These are phyloP conservation scores for Coemansia sp. DNA, from an alignment of 192 early-diverging fungal species.

Conservation along the genomic window DNA sequence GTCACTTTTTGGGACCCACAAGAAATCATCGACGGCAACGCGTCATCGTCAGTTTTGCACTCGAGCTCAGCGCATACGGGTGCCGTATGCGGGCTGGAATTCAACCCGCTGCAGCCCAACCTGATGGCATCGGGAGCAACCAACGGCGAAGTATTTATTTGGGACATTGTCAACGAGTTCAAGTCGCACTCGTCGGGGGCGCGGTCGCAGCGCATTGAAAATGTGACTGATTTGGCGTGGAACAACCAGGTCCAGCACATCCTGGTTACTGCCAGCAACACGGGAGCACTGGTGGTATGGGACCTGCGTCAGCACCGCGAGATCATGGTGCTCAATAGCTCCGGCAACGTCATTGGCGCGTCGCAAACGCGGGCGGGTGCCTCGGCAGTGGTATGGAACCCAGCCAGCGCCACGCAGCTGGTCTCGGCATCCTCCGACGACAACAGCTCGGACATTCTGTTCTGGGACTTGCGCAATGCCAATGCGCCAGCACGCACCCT, in stretches of 20 bases:
- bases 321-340: slow-evolving; percentile 70
- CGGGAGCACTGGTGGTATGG: slow-evolving; percentile 94
- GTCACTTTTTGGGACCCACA: slow-evolving; percentile 82
- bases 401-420: slow-evolving; percentile 90
- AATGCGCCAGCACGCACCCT: slow-evolving; percentile 85
- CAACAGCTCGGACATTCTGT: slow-evolving; percentile 75
- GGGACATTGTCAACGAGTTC: slow-evolving; percentile 87
- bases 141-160: slow-evolving; percentile 91
- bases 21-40: slow-evolving; percentile 62
- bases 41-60: slow-evolving; percentile 60
- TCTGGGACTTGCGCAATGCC: slow-evolving; percentile 97
- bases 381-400: slow-evolving; percentile 88
- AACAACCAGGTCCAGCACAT: slow-evolving; percentile 92
- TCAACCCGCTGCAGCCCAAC: slow-evolving; percentile 83
- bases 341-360: slow-evolving; percentile 52
- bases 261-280: slow-evolving; percentile 85
- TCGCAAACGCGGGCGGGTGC: slow-evolving; percentile 67
- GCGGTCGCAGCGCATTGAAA: slow-evolving; percentile 80
- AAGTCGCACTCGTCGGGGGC: slow-evolving; percentile 87
- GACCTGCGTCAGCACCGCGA: slow-evolving; percentile 87
- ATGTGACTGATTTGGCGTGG: slow-evolving; percentile 87
- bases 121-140: slow-evolving; percentile 85
- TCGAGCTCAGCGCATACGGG: slow-evolving; percentile 77
- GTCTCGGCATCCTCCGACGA: slow-evolving; percentile 93
- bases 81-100: slow-evolving; percentile 86